A percentile compares a stretch with the other conserved stretches of the same genome.
phyloP scores from a whole-genome alignment of 257 asterid species.

The Solanum bukasovii region DNA sequence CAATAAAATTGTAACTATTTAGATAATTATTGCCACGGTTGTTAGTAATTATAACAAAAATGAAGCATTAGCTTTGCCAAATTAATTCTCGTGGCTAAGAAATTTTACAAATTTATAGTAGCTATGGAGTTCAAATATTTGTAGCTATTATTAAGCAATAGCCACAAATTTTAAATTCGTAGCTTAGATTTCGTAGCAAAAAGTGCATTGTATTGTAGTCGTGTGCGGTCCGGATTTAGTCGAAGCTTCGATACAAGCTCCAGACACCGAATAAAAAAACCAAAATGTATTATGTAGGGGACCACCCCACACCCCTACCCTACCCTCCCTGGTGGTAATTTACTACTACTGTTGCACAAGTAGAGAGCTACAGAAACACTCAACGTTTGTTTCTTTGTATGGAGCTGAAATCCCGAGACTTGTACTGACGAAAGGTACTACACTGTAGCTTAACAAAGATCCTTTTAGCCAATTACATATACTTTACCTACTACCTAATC shows the following conservation, averaged over 20 bases:
- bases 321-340: not conserved
- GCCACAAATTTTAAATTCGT: no score
- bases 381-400: constrained; percentile 6
- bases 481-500: not conserved
- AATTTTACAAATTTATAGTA: no score
- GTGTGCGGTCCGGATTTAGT: no score
- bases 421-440: constrained; percentile 32
- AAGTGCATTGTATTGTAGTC: no score
- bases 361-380: constrained; percentile 43
- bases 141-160: no score
- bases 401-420: constrained; percentile 51
- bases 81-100: no score
- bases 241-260: not conserved
- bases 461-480: not conserved
- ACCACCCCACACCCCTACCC: not conserved
- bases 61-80: no score
- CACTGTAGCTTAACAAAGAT: constrained; percentile 24
- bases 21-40: no score
- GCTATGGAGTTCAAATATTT: no score
- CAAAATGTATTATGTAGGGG: not conserved
- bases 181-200: no score
- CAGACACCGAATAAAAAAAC: not conserved
- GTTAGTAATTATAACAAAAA: no score
- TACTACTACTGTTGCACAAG: constrained; percentile 39
- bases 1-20: no score